Conservation (phyloP, 1,284 basidiomycete species). For the Fomitopsis palustris region DNA sequence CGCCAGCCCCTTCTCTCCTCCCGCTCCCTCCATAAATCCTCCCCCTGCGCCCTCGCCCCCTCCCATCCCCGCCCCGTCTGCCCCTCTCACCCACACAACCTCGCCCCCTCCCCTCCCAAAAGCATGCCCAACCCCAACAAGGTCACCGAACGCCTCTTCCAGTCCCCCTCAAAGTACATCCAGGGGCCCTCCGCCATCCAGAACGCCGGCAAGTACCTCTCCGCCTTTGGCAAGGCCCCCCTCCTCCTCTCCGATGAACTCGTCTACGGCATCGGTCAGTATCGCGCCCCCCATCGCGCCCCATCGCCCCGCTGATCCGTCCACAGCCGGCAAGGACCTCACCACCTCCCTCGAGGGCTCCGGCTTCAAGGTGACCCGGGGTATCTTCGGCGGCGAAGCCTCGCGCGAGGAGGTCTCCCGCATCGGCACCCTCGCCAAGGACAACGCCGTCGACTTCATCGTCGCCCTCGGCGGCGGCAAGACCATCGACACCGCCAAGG, state of each 20-base stretch:
- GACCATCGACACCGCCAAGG: slow-evolving; percentile 32
- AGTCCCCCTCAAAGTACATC: slow-evolving; percentile 35
- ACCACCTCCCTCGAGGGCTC: slow-evolving; percentile 21
- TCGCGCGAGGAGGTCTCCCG: slow-evolving; percentile 29
- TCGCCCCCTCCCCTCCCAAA: neutral
- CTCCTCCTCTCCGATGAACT: slow-evolving; percentile 28
- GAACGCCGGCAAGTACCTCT: slow-evolving; percentile 30
- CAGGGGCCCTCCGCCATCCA: slow-evolving; percentile 33
- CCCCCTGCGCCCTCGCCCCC: slow-evolving; percentile 5
- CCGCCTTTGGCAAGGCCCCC: slow-evolving; percentile 24
- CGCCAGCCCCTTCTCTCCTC: neutral
- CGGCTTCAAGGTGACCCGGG: slow-evolving; percentile 26
- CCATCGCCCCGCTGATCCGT: neutral
- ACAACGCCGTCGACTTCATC: slow-evolving; percentile 26
- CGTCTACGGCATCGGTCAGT: slow-evolving; percentile 31
- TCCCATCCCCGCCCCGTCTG: neutral
- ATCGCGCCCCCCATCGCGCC: neutral
- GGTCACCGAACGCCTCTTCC: slow-evolving; percentile 31
- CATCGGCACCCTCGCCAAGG: slow-evolving; percentile 18
- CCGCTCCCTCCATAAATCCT: slow-evolving; percentile 3
- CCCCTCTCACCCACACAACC: slow-evolving; percentile 3
- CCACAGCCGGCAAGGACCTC: slow-evolving; percentile 27
- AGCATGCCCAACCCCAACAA: slow-evolving; percentile 30
- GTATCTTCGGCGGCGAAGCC: slow-evolving; percentile 29
- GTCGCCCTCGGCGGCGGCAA: slow-evolving; percentile 34